phyloP scores from a whole-genome alignment of 2,329 filamentous ascomycete genomes.

The Aspergillus brunneoviolaceus region DNA sequence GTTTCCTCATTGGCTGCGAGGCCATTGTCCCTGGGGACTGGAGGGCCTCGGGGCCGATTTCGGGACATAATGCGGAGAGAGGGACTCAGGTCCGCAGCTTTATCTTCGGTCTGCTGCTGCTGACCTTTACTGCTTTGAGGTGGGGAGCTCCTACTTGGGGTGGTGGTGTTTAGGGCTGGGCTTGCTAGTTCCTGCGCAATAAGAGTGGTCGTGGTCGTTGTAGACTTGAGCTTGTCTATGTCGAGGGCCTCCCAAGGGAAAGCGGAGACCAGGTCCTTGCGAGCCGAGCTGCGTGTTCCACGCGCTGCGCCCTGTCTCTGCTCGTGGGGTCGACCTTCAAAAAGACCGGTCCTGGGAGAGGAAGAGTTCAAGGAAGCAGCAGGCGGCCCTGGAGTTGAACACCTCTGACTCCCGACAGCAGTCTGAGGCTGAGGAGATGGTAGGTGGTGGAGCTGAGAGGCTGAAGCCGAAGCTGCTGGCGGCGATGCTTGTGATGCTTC shows the following conservation, averaged over 20 bases:
- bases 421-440: constrained; percentile 2
- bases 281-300: constrained; percentile 24
- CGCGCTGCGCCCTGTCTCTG: constrained; percentile 24
- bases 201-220: constrained; percentile 2
- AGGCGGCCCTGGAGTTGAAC: constrained; percentile 1
- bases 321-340: constrained; percentile 12
- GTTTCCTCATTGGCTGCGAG: constrained; percentile 46
- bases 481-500: neutral
- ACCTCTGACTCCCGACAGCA: constrained; percentile 4
- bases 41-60: constrained; percentile 41
- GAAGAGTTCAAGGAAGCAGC: constrained; percentile 2
- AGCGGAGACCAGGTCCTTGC: constrained; percentile 21
- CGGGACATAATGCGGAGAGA: constrained; percentile 37
- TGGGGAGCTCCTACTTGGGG: neutral
- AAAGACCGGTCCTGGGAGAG: neutral
- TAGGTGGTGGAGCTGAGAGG: neutral
- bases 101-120: constrained; percentile 2
- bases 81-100: constrained; percentile 5
- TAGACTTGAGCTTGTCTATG: constrained; percentile 19
- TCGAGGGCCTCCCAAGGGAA: constrained; percentile 31
- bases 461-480: neutral
- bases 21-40: constrained; percentile 42
- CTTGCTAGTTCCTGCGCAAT: neutral
- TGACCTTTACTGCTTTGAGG: constrained; percentile 11
- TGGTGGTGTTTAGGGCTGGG: neutral